These are phyloP conservation scores for Alternaria sp. DNA, from an alignment of 2,329 filamentous ascomycete species.

Conservation along the genomic window DNA sequence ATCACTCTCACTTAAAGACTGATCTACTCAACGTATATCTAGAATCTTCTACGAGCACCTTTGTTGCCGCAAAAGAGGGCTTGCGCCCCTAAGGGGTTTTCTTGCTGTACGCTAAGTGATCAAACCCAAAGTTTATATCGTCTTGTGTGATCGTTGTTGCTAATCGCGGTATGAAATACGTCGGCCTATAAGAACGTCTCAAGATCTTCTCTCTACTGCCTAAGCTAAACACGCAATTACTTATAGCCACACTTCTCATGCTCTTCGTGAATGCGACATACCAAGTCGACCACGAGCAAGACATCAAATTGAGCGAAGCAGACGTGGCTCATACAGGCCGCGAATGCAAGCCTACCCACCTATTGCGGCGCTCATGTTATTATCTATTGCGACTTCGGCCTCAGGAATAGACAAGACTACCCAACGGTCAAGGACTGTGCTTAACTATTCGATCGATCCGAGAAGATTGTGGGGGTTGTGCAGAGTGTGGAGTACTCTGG, in stretches of 20 bases:
- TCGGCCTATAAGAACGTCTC: constrained; percentile 34
- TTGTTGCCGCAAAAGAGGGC: not conserved
- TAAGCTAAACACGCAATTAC: constrained; percentile 40
- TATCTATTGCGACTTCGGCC: not conserved
- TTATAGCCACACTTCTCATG: constrained; percentile 51
- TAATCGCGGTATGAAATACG: constrained; percentile 52
- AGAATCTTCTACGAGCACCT: not conserved
- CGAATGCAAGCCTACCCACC: not conserved
- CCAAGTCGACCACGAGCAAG: too few species aligned
- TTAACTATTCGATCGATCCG: not conserved
- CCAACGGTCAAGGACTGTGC: not conserved
- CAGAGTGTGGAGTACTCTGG: not conserved
- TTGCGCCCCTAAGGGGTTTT: not conserved
- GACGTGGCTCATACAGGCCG: not conserved
- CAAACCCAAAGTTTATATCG: not conserved
- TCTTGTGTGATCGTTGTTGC: not conserved
- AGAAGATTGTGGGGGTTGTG: not conserved
- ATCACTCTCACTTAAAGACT: not conserved
- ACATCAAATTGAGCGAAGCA: not conserved
- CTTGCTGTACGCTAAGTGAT: not conserved
- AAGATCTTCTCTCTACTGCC: constrained; percentile 43
- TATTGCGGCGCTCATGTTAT: not conserved
- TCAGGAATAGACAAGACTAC: not conserved
- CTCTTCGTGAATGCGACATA: constrained; percentile 48
- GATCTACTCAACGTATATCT: not conserved